phyloP scores from a whole-genome alignment of 768 basidiomycete genomes.

The Scleroderma bovista region DNA sequence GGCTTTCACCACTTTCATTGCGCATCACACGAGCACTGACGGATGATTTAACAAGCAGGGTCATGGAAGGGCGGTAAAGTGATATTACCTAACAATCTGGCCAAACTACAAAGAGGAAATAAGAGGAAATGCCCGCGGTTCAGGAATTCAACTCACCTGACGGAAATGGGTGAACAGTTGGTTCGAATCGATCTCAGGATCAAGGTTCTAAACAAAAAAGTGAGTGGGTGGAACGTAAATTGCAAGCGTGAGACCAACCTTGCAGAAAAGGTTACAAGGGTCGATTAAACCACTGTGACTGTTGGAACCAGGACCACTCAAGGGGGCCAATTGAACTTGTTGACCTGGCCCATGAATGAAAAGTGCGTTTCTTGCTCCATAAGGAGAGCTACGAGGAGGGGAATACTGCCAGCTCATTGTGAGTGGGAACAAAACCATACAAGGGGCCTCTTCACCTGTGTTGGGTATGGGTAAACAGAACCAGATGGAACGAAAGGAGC shows the following conservation, averaged over 20 bases:
- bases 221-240: neutral
- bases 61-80: neutral
- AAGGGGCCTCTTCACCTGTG: constrained; percentile 39
- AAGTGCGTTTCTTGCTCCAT: constrained; percentile 35
- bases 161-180: constrained; percentile 79
- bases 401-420: constrained; percentile 45
- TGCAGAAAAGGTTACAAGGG: constrained; percentile 88
- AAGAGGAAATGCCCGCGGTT: constrained; percentile 5
- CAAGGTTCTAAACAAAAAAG: constrained; percentile 58
- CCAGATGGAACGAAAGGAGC: constrained; percentile 73
- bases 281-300: constrained; percentile 87
- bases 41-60: neutral
- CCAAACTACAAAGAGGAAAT: constrained; percentile 54
- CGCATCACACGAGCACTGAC: constrained; percentile 89
- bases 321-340: constrained; percentile 80
- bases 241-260: constrained; percentile 39
- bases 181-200: constrained; percentile 81
- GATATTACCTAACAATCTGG: constrained; percentile 73
- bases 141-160: constrained; percentile 38
- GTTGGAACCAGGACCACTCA: constrained; percentile 65
- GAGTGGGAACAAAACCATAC: constrained; percentile 1
- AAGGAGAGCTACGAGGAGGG: constrained; percentile 56
- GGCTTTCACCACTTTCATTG: constrained; percentile 73
- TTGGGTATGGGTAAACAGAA: constrained; percentile 58
- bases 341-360: constrained; percentile 88